Base-by-base conservation (phyloP, 2,329 filamentous ascomycete species). In the Grosmannia serpens region DNA sequence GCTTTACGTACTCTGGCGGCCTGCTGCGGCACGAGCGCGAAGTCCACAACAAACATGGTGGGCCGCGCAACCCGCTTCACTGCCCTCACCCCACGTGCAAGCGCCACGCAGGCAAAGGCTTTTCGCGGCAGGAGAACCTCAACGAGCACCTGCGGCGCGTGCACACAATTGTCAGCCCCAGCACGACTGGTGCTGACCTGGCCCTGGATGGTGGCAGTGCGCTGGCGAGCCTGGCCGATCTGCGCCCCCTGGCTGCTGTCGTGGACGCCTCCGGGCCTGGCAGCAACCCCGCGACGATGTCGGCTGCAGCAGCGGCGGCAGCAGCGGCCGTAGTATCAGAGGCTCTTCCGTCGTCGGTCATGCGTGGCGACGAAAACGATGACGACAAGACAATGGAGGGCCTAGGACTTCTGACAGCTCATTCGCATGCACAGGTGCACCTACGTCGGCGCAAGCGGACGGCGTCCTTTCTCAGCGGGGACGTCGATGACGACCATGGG, bases 1-100 rank as follows among this genome's bases (percentile, higher is more conserved):
- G 92, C 1, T 97, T 97, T 71, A 97, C 92, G 1, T 97, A 97
- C 70, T 92, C 89, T 0, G 92, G 92, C 20, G 92, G 92, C 4
- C 82, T 97, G 0, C 74, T 95, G 22, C 82, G 92, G 52, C 92
- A 97, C 73, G 88, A 96, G 72, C 86, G 92, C 62, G 92, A 97
- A 72, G 92, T 97, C 1, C 92, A 97, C 71, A 85, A 86, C 70
- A 90, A 92, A 73, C 87, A 95, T 66, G 89, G 90, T 58, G 91
- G 90, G 1, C 89, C 91, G 11, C 91, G 91, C 70, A 91, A 95
- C 62, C 86, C 87, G 3, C 80, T 95, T 58, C 88, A 89, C 75
- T 97, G 92, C 67, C 91, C 91, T 0, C 88, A 92, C 67, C 72
- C 77, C 44, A 90, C 89, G 68, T 97, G 92, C 79, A 96, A 96